Evolutionary conservation across 2,329 filamentous ascomycete species (phyloP), one percentile per base, ranked within the genome.

Genomic region (Xylaria sp.): DNA sequence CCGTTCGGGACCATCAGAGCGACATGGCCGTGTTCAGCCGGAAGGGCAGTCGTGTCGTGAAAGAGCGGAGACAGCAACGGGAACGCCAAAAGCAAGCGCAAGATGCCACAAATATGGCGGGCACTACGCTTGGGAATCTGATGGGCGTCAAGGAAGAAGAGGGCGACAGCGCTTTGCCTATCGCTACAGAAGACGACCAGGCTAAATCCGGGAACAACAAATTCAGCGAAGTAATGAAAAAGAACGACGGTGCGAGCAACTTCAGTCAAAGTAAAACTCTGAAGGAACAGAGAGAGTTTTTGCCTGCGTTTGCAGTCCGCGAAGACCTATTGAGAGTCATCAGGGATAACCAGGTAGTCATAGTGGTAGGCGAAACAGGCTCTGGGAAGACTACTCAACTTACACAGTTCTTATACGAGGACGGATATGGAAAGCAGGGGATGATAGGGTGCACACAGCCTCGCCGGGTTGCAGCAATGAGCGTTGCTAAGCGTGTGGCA

Each of bases 21-120:
- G 96, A 99, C 77, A 97, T 99, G 96, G 96, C 96, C 0, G 94
- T 99, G 1, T 98, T 98, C 75, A 97, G 94, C 81, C 88, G 95
- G 50, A 97, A 97, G 78, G 96, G 96, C 0, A 98, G 95, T 77
- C 92, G 90, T 74, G 94, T 97, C 1, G 96, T 99, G 13, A 93
- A 92, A 76, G 96, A 99, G 74, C 90, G 91, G 73, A 86, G 97
- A 48, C 94, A 97, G 80, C 94, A 97, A 79, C 91, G 94, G 70
- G 96, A 99, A 79, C 89, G 96, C 48, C 93, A 97, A 76, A 93
- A 94, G 75, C 95, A 98, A 79, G 95, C 96, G 0, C 94, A 97
- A 77, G 92, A 98, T 76, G 95, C 96, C 7, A 98, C 96, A 0
- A 97, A 93, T 73, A 87, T 97, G 78, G 93, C 94, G 0, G 96